Evolutionary conservation across 805 yeast genomes (phyloP), one percentile per base, ranked within the genome.

Genomic region (Cyberlindnera sargentensis): DNA sequence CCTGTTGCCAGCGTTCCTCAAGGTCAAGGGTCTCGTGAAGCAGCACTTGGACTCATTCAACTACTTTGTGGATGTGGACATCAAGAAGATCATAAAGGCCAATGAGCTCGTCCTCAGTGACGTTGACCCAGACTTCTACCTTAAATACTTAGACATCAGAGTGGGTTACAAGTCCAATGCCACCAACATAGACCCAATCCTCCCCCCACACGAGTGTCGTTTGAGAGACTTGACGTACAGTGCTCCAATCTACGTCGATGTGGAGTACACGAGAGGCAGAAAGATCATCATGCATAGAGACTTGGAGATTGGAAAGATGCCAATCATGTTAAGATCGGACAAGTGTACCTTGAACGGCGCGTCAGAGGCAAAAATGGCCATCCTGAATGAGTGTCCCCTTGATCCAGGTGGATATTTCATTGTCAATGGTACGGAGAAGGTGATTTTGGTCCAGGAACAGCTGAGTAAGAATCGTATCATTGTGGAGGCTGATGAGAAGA

Each of bases 341-440:
- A 88, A 89, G 62, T 93, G 99, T 73, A 81, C 87, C 31, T 69
- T 93, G 47, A 79, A 79, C 48, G 95, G 89, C 20, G 80, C 84
- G 39, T 71, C 78, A 40, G 96, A 91, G 57, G 63, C 68, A 29
- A 83, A 79, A 53, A 91, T 93, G 98, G 97, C 99, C 0, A 68
- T 68, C 26, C 71, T 85, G 52, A 82, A 86, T 54, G 99, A 93
- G 65, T 93, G 99, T 65, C 99, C 99, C 0, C 71, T 93, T 40
- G 99, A 93, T 66, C 99, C 99, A 6, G 99, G 99, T 67, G 99
- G 99, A 57, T 93, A 93, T 61, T 93, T 93, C 59, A 86, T 91
- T 59, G 97, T 91, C 40, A 91, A 91, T 61, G 99, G 99, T 63
- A 93, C 99, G 0, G 99, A 93, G 57, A 93, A 93, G 63, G 99